These are phyloP conservation scores for Domatiomyces globalis DNA, from an alignment of 2,329 filamentous ascomycete species.

Conservation along the genomic window DNA sequence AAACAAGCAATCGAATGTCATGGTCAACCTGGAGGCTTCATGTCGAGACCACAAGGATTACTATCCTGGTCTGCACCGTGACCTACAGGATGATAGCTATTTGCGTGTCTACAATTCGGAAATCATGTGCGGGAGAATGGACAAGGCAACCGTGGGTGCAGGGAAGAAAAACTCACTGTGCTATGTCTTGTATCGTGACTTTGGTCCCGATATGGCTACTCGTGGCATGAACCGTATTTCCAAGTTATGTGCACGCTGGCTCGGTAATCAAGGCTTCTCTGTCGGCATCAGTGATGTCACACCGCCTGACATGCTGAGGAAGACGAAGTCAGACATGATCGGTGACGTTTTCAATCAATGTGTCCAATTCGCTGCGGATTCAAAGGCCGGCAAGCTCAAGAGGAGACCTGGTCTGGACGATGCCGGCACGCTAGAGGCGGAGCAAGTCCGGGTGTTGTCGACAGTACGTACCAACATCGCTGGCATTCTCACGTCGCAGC, in stretches of 20 bases:
- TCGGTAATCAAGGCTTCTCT: constrained; percentile 86
- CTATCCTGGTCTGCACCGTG: constrained; percentile 60
- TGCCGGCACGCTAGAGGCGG: constrained; percentile 42
- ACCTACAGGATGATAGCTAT: constrained; percentile 55
- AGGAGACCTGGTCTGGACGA: constrained; percentile 82
- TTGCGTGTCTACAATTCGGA: constrained; percentile 91
- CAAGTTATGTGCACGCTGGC: constrained; percentile 73
- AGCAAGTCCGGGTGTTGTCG: constrained; percentile 89
- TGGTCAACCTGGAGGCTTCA: constrained; percentile 85
- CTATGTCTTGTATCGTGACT: constrained; percentile 91
- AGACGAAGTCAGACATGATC: constrained; percentile 63
- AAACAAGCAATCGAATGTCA: constrained; percentile 66
- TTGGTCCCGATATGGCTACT: constrained; percentile 75
- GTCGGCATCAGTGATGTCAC: constrained; percentile 94
- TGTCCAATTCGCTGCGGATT: constrained; percentile 48
- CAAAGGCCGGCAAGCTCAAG: constrained; percentile 59
- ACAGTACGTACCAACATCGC: constrained; percentile 85
- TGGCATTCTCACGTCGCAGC: constrained; percentile 73
- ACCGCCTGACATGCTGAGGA: constrained; percentile 56
- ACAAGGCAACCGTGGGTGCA: constrained; percentile 91
- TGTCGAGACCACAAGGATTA: constrained; percentile 58
- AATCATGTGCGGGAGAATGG: constrained; percentile 94
- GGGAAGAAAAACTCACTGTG: constrained; percentile 98
- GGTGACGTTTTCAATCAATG: constrained; percentile 61
- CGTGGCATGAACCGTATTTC: constrained; percentile 87